These are phyloP conservation scores for Lentinula edodes DNA, from an alignment of 768 basidiomycete genomes.

Conservation along the genomic window DNA sequence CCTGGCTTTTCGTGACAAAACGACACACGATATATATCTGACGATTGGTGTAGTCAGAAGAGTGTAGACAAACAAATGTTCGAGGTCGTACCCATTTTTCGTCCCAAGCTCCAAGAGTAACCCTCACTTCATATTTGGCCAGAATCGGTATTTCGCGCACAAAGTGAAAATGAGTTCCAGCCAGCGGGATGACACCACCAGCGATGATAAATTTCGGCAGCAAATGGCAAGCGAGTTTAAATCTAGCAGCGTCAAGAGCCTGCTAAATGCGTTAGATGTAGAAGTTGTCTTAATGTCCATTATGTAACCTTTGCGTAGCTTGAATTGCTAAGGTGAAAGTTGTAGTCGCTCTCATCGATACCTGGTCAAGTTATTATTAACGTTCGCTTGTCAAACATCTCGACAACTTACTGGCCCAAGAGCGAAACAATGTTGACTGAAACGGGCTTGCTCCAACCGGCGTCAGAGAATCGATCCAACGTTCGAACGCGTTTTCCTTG, in stretches of 20 bases:
- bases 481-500: constrained; percentile 26
- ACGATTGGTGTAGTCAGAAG: not conserved
- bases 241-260: constrained; percentile 4
- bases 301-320: constrained; percentile 65
- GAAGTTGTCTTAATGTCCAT: not conserved
- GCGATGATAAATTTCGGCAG: constrained; percentile 37
- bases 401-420: constrained; percentile 50
- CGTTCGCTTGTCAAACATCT: not conserved
- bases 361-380: constrained; percentile 27
- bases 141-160: constrained; percentile 45
- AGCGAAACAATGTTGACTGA: constrained; percentile 30
- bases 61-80: not conserved
- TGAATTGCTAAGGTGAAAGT: constrained; percentile 76
- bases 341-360: constrained; percentile 69
- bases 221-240: not conserved
- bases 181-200: constrained; percentile 41
- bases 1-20: constrained; percentile 34
- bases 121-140: constrained; percentile 38
- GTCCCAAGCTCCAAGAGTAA: constrained; percentile 42
- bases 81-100: constrained; percentile 44
- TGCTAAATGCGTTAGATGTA: not conserved
- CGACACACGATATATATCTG: constrained; percentile 42
- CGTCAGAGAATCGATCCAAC: constrained; percentile 42
- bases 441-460: constrained; percentile 59
- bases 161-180: constrained; percentile 37